These are phyloP conservation scores for Golubevia pallescens DNA, from an alignment of 1,284 basidiomycete species.

Conservation along the genomic window DNA sequence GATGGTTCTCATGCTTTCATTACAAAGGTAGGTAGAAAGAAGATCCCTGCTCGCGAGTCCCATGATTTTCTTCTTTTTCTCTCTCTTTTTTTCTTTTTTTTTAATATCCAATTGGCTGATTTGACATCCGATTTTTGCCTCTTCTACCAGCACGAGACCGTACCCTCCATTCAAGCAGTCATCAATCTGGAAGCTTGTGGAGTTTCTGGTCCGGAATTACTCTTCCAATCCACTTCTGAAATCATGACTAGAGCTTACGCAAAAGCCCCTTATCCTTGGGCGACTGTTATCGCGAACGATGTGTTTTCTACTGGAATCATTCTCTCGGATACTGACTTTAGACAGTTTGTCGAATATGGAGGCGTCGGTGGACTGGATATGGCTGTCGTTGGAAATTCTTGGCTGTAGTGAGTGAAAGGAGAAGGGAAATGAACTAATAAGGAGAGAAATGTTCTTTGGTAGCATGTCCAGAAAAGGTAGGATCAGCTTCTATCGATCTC, in stretches of 20 bases:
- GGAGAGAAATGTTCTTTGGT: too few relatives aligned
- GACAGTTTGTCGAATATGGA: conserved; percentile 62
- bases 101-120: too few relatives aligned
- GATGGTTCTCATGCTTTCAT: not conserved
- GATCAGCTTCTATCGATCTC: not conserved
- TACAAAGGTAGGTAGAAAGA: not conserved
- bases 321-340: conserved; percentile 56
- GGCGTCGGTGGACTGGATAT: conserved; percentile 54
- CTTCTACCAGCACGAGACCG: conserved; percentile 46
- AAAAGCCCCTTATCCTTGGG: conserved; percentile 56
- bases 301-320: conserved; percentile 59
- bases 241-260: conserved; percentile 56
- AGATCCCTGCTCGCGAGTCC: not conserved
- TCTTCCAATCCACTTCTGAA: conserved; percentile 57
- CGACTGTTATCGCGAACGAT: conserved; percentile 61
- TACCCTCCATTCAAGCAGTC: conserved; percentile 48
- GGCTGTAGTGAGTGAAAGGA: conserved; percentile 31
- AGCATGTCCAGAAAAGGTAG: too few relatives aligned
- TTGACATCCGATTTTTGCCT: too few relatives aligned
- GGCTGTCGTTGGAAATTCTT: conserved; percentile 59
- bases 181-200: conserved; percentile 64
- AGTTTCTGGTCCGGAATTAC: conserved; percentile 52
- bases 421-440: too few relatives aligned
- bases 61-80: conserved; percentile 60
- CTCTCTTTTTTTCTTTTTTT: conserved; percentile 29